These are phyloP conservation scores for Tubosaeta sp. DNA, from an alignment of 768 basidiomycete genomes.

Conservation along the genomic window DNA sequence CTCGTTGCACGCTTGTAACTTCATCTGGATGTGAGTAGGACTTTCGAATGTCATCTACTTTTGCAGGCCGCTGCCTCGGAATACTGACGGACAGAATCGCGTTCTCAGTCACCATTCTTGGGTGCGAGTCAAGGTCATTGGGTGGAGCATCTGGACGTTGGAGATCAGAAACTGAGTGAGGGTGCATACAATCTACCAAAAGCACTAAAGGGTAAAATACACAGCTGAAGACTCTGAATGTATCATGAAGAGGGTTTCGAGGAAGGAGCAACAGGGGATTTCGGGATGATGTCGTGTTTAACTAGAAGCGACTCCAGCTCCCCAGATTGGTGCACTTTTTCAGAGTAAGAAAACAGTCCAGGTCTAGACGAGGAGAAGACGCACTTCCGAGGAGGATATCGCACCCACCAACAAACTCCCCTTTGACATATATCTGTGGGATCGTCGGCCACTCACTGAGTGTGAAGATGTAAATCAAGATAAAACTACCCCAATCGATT, in stretches of 20 bases:
- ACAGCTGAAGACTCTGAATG: not conserved
- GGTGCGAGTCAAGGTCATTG: not conserved
- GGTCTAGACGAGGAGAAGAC: conserved; percentile 29
- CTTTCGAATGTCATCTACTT: too few relatives aligned
- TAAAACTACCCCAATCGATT: too few relatives aligned
- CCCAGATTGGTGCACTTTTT: conserved; percentile 90
- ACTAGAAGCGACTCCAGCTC: conserved; percentile 82
- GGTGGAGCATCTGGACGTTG: not conserved
- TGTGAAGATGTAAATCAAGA: not conserved
- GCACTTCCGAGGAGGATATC: conserved; percentile 89
- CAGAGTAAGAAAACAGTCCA: not conserved
- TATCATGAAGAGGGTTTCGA: not conserved
- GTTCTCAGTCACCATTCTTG: too few relatives aligned
- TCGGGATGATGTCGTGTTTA: conserved; percentile 66
- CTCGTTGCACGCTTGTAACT: too few relatives aligned
- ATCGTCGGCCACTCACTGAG: conserved; percentile 95
- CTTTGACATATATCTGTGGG: conserved; percentile 91
- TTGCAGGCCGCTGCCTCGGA: too few relatives aligned
- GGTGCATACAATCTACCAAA: not conserved
- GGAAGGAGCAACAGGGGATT: conserved; percentile 20
- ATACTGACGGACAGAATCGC: too few relatives aligned
- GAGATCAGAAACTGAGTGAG: not conserved
- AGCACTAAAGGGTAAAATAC: not conserved
- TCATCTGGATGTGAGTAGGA: too few relatives aligned
- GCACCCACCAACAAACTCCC: conserved; percentile 95